Evolutionary conservation across 257 asterid genomes (phyloP), one percentile per base, ranked within the genome.

Genomic region (Solanum dulcamara): DNA sequence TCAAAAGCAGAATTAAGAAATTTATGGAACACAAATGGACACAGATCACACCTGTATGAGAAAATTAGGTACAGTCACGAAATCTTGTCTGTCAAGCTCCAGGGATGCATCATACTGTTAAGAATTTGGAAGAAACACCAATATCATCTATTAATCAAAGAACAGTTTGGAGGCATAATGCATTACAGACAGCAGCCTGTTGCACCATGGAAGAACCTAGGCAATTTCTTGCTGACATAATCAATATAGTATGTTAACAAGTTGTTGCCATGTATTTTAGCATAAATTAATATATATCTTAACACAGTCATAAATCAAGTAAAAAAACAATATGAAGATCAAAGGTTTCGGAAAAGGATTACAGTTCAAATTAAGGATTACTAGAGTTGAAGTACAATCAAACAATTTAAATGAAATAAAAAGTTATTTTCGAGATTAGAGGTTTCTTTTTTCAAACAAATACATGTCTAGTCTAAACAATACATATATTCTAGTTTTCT

Each of bases 11-110:
- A 83, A 68, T 70, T 51, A 80, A 68, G 50, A 37, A 10, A 20
- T 32, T 44, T 33, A 84, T 1, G 66, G 7, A 30, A 32, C 51
- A 53, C 13, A 86, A 88, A 81, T 37, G 24, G 64, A 44, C 32
- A 37, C 18, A 55, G 48, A 28, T 13, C 59, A 71, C 86, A 93
- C 98, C 96, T 90, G 91, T 77, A 93, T 64, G 83, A 86, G 80
- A 87, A 95, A 91, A 85, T 90, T 88, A 81, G 98, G 98, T 37
- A 93, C 90, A 20, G 98, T 93, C 84, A 90, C 87, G 83, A 93
- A 95, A 81, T 97, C 98, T 90, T 75, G 97, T 89, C 87, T 93
- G 90, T 87, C 91, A 87, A 95, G 98, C 93, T 93, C 98, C 92
- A 90, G 55, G 68, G 97, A 92, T 90, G 98, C 98, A 77, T 88